phyloP scores from a whole-genome alignment of 2,329 filamentous ascomycete species.

The Drechslerella coelobrocha region DNA sequence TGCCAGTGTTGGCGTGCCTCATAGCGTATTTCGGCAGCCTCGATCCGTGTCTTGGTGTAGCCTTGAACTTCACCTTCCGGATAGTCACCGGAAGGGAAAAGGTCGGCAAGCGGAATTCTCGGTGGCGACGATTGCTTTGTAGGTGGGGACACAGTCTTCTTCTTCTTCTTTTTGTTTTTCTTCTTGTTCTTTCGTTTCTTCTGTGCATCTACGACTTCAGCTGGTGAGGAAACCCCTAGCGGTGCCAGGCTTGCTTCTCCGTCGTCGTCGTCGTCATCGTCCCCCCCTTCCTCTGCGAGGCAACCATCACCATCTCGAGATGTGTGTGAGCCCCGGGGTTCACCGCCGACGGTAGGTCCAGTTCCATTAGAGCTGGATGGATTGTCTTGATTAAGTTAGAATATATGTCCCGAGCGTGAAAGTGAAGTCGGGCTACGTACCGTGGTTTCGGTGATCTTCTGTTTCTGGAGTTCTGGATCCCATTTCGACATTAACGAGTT shows the following conservation, averaged over 20 bases:
- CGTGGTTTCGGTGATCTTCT: conserved; percentile 21
- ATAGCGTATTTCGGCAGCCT: conserved; percentile 84
- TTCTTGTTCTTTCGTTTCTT: conserved; percentile 90
- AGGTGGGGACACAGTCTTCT: conserved; percentile 67
- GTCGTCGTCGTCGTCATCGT: conserved; percentile 20
- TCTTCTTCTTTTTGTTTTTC: conserved; percentile 78
- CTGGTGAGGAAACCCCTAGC: conserved; percentile 5
- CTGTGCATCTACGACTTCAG: conserved; percentile 55
- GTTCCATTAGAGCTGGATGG: conserved; percentile 10
- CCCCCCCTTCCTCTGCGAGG: conserved; percentile 28
- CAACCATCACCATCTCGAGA: conserved; percentile 38
- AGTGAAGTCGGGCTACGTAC: conserved; percentile 1
- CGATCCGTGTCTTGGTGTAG: conserved; percentile 71
- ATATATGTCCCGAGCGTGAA: background rate
- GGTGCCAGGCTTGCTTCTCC: conserved; percentile 13
- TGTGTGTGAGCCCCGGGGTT: conserved; percentile 34
- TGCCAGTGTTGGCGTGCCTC: conserved; percentile 75
- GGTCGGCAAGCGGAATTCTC: conserved; percentile 71
- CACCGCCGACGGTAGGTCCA: conserved; percentile 5
- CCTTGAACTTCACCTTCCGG: conserved; percentile 75
- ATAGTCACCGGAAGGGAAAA: conserved; percentile 76
- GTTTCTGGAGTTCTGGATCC: conserved; percentile 35
- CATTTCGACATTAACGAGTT: conserved; percentile 40
- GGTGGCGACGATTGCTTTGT: conserved; percentile 71
- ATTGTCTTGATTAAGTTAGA: conserved; percentile 10